A percentile compares a stretch with the other conserved stretches of the same genome.
Conservation (phyloP, 1,139 yeast genomes). For the Geotrichum fermentans region DNA sequence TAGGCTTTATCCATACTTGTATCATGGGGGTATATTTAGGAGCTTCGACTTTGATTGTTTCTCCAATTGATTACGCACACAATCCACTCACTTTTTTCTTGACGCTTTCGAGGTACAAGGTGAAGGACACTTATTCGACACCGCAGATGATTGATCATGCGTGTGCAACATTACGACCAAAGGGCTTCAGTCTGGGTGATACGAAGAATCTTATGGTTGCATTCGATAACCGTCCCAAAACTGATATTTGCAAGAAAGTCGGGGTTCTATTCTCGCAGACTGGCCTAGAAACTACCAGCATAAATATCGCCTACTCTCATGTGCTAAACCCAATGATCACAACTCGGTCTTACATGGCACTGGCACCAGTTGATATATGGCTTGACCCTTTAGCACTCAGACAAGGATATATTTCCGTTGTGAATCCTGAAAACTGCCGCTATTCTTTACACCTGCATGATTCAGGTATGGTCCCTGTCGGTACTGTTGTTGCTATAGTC, state of each 20-base stretch:
- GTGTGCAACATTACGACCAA: conserved; percentile 55
- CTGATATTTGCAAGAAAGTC: conserved; percentile 49
- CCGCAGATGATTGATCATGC: conserved; percentile 81
- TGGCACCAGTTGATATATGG: conserved; percentile 85
- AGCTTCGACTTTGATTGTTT: conserved; percentile 72
- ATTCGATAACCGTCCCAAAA: conserved; percentile 69
- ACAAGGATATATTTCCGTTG: conserved; percentile 81
- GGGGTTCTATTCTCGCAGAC: conserved; percentile 61
- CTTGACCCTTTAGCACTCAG: conserved; percentile 83
- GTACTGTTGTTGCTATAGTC: conserved; percentile 89
- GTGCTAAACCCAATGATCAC: conserved; percentile 78
- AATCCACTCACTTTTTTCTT: conserved; percentile 71
- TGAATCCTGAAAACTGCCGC: conserved; percentile 64
- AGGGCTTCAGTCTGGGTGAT: conserved; percentile 55
- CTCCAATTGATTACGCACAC: conserved; percentile 72
- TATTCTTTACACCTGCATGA: conserved; percentile 78
- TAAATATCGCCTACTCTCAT: conserved; percentile 76
- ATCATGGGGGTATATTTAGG: conserved; percentile 83
- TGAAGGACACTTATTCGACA: conserved; percentile 82
- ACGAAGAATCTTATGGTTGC: conserved; percentile 82
- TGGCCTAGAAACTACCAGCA: conserved; percentile 60
- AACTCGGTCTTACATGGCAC: conserved; percentile 79
- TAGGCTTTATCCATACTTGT: conserved; percentile 82
- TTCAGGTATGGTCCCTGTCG: conserved; percentile 93
- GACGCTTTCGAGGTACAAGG: conserved; percentile 68